Conservation (phyloP, 2,329 filamentous ascomycete genomes). For the Paradendryphiella salina region DNA sequence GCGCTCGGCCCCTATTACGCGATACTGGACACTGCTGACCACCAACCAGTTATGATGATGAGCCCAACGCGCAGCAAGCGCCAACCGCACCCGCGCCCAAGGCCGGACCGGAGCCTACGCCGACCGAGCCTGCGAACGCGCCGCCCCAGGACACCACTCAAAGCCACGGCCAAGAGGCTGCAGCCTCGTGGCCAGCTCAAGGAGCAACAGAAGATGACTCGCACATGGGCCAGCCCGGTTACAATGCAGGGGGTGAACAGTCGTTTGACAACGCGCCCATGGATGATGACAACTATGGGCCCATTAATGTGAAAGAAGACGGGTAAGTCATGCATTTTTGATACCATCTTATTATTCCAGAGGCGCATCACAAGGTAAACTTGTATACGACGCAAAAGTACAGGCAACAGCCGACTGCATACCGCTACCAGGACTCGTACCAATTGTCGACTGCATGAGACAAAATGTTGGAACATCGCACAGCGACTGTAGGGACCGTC, state of each 20-base stretch:
- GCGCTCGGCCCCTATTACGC: background rate
- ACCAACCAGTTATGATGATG: slow-evolving; percentile 47
- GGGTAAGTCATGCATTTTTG: slow-evolving; percentile 66
- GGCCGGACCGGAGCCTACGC: slow-evolving; percentile 28
- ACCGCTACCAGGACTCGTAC: slow-evolving; percentile 1
- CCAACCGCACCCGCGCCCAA: slow-evolving; percentile 27
- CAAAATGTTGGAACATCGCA: slow-evolving; percentile 2
- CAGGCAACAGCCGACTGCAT: background rate
- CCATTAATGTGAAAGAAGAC: slow-evolving; percentile 82
- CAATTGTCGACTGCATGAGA: background rate
- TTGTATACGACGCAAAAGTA: background rate
- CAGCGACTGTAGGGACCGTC: slow-evolving; percentile 3
- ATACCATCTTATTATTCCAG: slow-evolving; percentile 7
- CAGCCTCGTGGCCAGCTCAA: slow-evolving; percentile 25
- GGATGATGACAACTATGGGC: slow-evolving; percentile 51
- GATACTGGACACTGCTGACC: slow-evolving; percentile 16
- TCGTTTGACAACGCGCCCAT: slow-evolving; percentile 38
- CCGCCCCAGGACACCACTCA: slow-evolving; percentile 23
- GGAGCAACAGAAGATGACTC: slow-evolving; percentile 29
- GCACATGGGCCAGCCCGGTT: slow-evolving; percentile 38
- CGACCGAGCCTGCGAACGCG: slow-evolving; percentile 24
- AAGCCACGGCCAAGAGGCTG: slow-evolving; percentile 18
- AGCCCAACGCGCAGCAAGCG: slow-evolving; percentile 39
- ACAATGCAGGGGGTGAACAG: slow-evolving; percentile 37
- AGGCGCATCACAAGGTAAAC: slow-evolving; percentile 34